Conservation (phyloP, 768 basidiomycete species). For the Auricularia cornea region DNA sequence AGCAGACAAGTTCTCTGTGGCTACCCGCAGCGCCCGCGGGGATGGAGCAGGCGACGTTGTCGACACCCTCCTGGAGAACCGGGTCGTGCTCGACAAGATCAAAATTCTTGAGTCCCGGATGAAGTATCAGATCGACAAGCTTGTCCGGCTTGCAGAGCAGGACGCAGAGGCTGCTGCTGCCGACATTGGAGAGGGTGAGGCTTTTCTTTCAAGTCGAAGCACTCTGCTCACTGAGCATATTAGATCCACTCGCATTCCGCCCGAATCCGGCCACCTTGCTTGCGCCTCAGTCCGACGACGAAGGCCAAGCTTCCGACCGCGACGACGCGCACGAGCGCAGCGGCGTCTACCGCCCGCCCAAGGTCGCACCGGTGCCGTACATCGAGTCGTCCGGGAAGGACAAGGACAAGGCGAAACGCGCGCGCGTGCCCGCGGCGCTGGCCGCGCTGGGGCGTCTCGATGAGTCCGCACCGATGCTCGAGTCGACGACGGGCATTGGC, state of each 20-base stretch:
- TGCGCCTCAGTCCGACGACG: slow-evolving; percentile 29
- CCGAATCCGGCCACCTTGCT: slow-evolving; percentile 79
- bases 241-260: slow-evolving; percentile 87
- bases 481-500: slow-evolving; percentile 68
- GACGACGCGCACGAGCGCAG: slow-evolving; percentile 14
- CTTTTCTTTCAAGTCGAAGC: too few species aligned
- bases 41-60: slow-evolving; percentile 63
- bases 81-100: slow-evolving; percentile 83
- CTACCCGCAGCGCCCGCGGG: slow-evolving; percentile 48
- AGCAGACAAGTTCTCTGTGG: slow-evolving; percentile 41
- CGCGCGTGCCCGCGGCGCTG: slow-evolving; percentile 58
- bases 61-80: slow-evolving; percentile 68
- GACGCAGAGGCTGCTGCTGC: slow-evolving; percentile 31
- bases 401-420: slow-evolving; percentile 38
- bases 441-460: slow-evolving; percentile 41
- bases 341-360: slow-evolving; percentile 75
- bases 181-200: slow-evolving; percentile 51
- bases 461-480: slow-evolving; percentile 55
- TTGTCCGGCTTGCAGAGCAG: slow-evolving; percentile 69
- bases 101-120: slow-evolving; percentile 78
- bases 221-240: too few species aligned
- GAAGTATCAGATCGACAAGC: slow-evolving; percentile 93
- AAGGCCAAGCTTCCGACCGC: slow-evolving; percentile 17
- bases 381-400: slow-evolving; percentile 44
- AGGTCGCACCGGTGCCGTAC: slow-evolving; percentile 85